Evolutionary conservation across 305 asterid species (phyloP), one percentile per base, ranked within the genome.

Genomic region (Fraxinus floribunda): DNA sequence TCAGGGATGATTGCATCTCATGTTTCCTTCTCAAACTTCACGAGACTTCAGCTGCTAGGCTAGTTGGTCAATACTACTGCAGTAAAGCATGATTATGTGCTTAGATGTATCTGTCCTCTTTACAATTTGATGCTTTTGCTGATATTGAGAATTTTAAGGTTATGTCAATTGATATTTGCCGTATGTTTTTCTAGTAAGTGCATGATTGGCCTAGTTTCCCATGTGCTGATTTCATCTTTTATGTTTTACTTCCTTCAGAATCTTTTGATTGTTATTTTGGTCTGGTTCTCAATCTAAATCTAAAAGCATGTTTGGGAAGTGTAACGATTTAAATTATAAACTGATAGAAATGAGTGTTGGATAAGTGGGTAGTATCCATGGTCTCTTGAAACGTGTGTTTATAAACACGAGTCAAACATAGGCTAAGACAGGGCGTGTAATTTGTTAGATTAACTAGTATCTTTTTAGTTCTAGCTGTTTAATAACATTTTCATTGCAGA

Each of bases 401-500:
- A 49, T 15, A 49, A 49, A 49, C 62, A 15, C 5, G 62, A 49
- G 7, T 49, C 7, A 49, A 49, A 1, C 20, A 49, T 49, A 49
- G 7, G 62, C 20, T 49, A 49, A 80, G 64, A 62, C 32, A 81
- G 75, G 73, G 73, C 34, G 9, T 46, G 20, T 76, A 34, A 16
- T 44, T 76, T 55, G 36, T 46, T 86, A 75, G 75, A 78, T 85
- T 70, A 70, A 46, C 35, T 79, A 52, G 20, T 79, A 26, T 64
- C 73, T 78, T 81, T 80, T 18, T 38, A 32, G 79, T 83, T 77
- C 73, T 75, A 44, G 72, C 16, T 77, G 75, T 55, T 85, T 85
- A 32, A 80, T 79, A 41, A 76, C n/a, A 52, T 46, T 79, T 78
- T 72, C 75, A 49, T 68, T 89, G 88, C 93, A 96, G 99, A 96